Evolutionary conservation across 2,329 filamentous ascomycete species (phyloP).

Genomic region (Dactylellina drechsleri): DNA sequence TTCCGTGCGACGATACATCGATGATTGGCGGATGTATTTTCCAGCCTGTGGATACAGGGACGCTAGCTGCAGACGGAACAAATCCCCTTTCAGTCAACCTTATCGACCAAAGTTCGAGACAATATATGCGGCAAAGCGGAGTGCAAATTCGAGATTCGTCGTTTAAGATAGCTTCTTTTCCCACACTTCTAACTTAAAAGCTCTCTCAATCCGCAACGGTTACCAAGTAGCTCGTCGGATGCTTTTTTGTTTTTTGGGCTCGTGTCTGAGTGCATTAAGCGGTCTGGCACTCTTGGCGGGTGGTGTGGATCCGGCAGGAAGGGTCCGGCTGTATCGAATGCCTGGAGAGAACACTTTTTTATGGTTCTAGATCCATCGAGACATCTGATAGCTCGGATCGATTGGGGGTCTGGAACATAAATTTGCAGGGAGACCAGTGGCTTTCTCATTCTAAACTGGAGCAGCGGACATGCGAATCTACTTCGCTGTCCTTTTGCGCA

Average conservation of each 20-base stretch:
- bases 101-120: conserved; percentile 32
- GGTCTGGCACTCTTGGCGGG: conserved; percentile 30
- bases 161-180: conserved; percentile 23
- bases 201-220: conserved; percentile 31
- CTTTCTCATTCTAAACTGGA: conserved; percentile 46
- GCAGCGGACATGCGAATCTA: conserved; percentile 17
- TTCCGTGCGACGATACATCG: conserved; percentile 50
- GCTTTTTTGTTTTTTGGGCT: conserved; percentile 19
- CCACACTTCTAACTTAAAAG: neutral
- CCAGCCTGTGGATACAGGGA: conserved; percentile 40
- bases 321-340: conserved; percentile 41
- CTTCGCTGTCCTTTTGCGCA: conserved; percentile 13
- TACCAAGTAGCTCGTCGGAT: conserved; percentile 28
- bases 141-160: conserved; percentile 10
- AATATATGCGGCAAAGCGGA: conserved; percentile 24
- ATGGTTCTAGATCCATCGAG: conserved; percentile 43
- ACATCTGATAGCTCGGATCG: conserved; percentile 15
- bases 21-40: conserved; percentile 50
- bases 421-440: neutral
- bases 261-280: conserved; percentile 50
- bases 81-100: conserved; percentile 6
- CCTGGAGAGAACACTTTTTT: conserved; percentile 23
- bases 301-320: conserved; percentile 43
- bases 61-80: conserved; percentile 27
- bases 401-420: conserved; percentile 33